These are phyloP conservation scores for Colletotrichum musicola DNA, from an alignment of 2,329 filamentous ascomycete species.

Conservation along the genomic window DNA sequence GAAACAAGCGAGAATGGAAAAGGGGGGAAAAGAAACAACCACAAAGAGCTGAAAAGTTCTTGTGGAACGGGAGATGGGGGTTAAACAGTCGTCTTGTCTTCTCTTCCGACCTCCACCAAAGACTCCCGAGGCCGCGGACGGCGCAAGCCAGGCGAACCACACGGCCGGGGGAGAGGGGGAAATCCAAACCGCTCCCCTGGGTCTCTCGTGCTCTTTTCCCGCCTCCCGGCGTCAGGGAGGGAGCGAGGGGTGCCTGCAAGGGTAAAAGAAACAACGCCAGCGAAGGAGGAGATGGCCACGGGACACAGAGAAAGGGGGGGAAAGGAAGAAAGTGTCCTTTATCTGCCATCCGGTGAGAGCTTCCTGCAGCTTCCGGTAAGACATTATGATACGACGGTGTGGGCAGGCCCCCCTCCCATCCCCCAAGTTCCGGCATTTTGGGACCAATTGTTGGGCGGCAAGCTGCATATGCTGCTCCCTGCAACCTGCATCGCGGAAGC, in stretches of 20 bases:
- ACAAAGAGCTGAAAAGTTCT: background rate
- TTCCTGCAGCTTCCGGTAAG: constrained; percentile 31
- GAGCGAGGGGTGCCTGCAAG: background rate
- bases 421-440: constrained; percentile 16
- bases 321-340: constrained; percentile 16
- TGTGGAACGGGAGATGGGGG: background rate
- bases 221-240: constrained; percentile 20
- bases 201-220: constrained; percentile 1
- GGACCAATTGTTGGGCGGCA: constrained; percentile 25
- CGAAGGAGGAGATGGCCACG: background rate
- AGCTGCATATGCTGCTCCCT: constrained; percentile 10
- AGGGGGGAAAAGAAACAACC: constrained; percentile 22
- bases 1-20: background rate
- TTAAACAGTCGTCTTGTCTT: background rate
- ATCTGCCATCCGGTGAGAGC: constrained; percentile 18
- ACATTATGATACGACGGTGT: constrained; percentile 21
- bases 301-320: background rate
- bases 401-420: background rate
- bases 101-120: constrained; percentile 7
- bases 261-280: background rate
- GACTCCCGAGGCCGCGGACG: constrained; percentile 2
- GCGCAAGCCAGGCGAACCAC: constrained; percentile 23
- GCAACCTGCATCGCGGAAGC: constrained; percentile 21
- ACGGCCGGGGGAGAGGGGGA: background rate
- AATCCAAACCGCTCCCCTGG: constrained; percentile 28